Base-by-base conservation (phyloP, 306 rosid species). In the Rubus idaeus region DNA sequence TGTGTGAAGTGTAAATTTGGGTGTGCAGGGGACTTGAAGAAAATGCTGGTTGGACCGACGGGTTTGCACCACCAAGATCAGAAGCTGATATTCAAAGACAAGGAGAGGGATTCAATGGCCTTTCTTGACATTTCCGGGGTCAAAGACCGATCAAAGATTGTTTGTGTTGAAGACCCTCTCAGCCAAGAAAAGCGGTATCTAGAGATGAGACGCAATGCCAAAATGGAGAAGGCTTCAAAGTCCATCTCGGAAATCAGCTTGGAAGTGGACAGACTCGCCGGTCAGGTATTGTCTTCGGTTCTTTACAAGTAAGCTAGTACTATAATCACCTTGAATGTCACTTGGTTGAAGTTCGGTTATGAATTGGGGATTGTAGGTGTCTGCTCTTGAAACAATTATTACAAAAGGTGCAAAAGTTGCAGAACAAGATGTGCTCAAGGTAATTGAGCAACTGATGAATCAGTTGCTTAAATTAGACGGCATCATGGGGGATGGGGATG, bases 31-130 rank as follows among this genome's bases (percentile, higher is more conserved):
- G 98, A 94, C 30, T 79, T 94, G 94, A 94, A 94, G 94, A 94
- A 94, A 79, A 84, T 94, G 91, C 73, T 94, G 80, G 83, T 82
- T 47, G 97, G 99, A 75, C 88, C 88, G 47, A 95, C 97, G 11
- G 99, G 97, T 20, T 76, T 95, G 45, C 97, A 92, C 84, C 97
- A 95, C 73, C 77, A 88, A 83, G 99, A 95, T 78, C 97, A 90
- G 86, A 95, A 95, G 88, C 84, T 95, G 76, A 79, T 92, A 58
- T 92, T 86, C 83, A 95, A 92, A 64, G 93, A 89, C 30, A 95
- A 83, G 41, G 99, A 95, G 86, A 92, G 99, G 75, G 97, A 95
- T 82, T 95, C 99, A n/a, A 95, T 91, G 51, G 86, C 88, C 1
- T 95, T 90, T 68, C 91, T 95, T 66, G 99, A 92, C 77, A 80